Evolutionary conservation across 495 filamentous ascomycete genomes (phyloP), one percentile per base, ranked within the genome.

Genomic region (Podospora anserina): DNA sequence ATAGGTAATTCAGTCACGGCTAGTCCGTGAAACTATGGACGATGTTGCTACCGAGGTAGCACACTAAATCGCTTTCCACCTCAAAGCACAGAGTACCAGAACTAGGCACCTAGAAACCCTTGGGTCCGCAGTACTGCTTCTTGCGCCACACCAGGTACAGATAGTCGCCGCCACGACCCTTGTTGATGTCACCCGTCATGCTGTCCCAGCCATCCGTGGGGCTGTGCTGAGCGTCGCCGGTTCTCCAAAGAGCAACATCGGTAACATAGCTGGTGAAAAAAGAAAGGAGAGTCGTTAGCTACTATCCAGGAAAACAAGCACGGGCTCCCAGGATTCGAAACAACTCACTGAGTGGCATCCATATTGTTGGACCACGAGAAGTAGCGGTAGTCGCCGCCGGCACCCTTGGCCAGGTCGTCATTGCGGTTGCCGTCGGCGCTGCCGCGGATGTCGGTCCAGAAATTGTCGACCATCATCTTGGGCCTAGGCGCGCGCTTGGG

Each of bases 381-480:
- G 53, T 56, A 56, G 53, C 53, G 53, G 53, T 56, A 56, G 53
- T 16, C 53, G 1, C 53, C 53, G 53, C 53, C 53, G 4, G 53
- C 53, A 56, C 53, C 53, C 53, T 56, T 56, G 53, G 53, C 53
- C 0, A 56, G 53, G 53, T 56, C 53, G 53, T 56, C 53, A 20
- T 56, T 56, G 53, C 53, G 53, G 53, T 13, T 13, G 53, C 53
- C 53, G 53, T 56, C 53, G 53, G 3, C 0, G 53, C 11, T 13
- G 53, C 19, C 53, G 53, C 53, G 53, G 53, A 56, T 56, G 4
- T 56, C 53, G 53, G 11, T 13, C 53, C 53, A 56, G 53, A 56
- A 13, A 4, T 56, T 56, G 53, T 56, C 53, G 53, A 56, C 53
- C 53, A 56, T 56, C 53, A 56, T 56, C 53, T 56, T 56, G 53